Percentiles rank a stretch among this genome's conserved stretches.
Conservation (phyloP, 208 protist genomes). For the Trypanosoma boissoni region DNA sequence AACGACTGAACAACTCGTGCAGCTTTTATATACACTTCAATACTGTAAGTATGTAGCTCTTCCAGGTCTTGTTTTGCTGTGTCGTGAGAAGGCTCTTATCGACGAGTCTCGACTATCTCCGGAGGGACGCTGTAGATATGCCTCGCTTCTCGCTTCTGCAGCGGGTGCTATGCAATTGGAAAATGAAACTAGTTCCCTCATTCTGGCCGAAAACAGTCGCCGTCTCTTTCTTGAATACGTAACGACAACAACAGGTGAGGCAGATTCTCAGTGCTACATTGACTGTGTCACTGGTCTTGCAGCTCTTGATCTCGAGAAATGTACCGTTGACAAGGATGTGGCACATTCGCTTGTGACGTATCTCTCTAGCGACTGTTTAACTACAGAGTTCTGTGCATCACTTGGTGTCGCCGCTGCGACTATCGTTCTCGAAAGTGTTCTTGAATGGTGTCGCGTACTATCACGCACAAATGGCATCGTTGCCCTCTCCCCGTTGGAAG, state of each 20-base stretch:
- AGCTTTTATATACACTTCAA: slow-evolving; percentile 17
- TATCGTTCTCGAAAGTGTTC: slow-evolving; percentile 8
- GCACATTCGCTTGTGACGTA: background rate
- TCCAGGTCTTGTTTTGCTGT: slow-evolving; percentile 19
- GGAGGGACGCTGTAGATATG: slow-evolving; percentile 14
- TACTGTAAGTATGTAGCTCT: slow-evolving; percentile 31
- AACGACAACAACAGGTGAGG: background rate
- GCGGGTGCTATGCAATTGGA: slow-evolving; percentile 11
- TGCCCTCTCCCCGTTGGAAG: background rate
- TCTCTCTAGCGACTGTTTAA: slow-evolving; percentile 8
- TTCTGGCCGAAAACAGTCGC: slow-evolving; percentile 16
- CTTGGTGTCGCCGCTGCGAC: background rate
- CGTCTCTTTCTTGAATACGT: slow-evolving; percentile 17
- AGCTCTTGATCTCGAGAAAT: slow-evolving; percentile 21
- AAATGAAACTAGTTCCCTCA: background rate
- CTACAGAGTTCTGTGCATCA: background rate
- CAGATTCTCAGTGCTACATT: slow-evolving; percentile 22
- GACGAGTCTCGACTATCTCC: slow-evolving; percentile 2
- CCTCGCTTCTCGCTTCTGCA: slow-evolving; percentile 30
- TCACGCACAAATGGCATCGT: background rate
- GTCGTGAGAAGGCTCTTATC: slow-evolving; percentile 13
- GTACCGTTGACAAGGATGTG: background rate
- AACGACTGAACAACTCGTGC: slow-evolving; percentile 8
- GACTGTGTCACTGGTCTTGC: slow-evolving; percentile 27
- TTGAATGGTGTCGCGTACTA: slow-evolving; percentile 9